Evolutionary conservation across 2,329 filamentous ascomycete species (phyloP), one percentile per base, ranked within the genome.

Genomic region (Penicillium sp.): DNA sequence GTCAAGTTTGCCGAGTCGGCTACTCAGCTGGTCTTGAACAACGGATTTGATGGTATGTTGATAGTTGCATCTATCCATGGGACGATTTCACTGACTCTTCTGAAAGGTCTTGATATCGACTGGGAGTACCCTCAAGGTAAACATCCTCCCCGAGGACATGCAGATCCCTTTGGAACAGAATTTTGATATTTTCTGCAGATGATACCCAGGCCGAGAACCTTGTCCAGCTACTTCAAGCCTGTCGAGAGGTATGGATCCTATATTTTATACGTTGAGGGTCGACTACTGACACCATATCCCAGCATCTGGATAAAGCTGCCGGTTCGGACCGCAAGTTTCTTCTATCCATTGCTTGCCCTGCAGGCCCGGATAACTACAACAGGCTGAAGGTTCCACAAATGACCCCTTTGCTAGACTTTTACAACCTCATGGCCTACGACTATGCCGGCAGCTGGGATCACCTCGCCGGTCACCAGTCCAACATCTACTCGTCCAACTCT

Each of bases 381-480:
- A 66, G 61, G 11, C 55, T 77, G 47, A 63, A 69, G 11, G 62
- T 77, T 6, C 54, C 59, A 3, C 65, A 61, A 13, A 77, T 78
- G 74, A 67, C 75, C 55, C 35, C 60, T 13, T 69, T 74, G 40
- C 66, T 77, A 32, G 73, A 76, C 54, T 76, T 77, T 64, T 77
- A 72, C 70, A 77, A 78, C 54, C 56, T 73, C 7, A 95, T 95
- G 89, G 86, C 86, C 1, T 95, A 95, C 69, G 89, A 95, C 69
- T 94, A 82, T 65, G 56, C 89, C 5, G 91, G 91, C 1, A 85
- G 82, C 3, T 96, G 89, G 89, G 87, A 90, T 60, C 58, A 70
- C 3, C 64, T 63, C 3, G 75, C 87, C 1, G 89, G 86, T 6
- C 90, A 96, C 70, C 86, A 94, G 66, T 81, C 89, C 10, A 95